Percentiles rank a stretch among this genome's conserved stretches.
These are phyloP conservation scores for Lavandula angustifolia DNA, from an alignment of 257 asterid genomes.

Conservation along the genomic window DNA sequence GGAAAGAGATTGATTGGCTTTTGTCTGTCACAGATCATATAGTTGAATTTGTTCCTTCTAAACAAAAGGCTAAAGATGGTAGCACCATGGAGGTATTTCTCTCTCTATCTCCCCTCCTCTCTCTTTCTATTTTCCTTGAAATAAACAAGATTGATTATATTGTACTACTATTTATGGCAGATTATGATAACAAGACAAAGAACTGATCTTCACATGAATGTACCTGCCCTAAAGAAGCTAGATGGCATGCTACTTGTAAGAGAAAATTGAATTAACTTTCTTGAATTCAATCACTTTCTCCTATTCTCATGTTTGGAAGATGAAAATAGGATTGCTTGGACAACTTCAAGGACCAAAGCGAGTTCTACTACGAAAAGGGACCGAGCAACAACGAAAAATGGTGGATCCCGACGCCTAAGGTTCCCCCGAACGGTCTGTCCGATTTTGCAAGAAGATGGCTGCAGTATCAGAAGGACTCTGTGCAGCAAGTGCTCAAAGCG, in stretches of 20 bases:
- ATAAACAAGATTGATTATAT: background rate
- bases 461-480: conserved; percentile 78
- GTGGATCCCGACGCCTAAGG: conserved; percentile 95
- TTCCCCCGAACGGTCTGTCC: conserved; percentile 69
- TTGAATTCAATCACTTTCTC: background rate
- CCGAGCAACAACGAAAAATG: conserved; percentile 55
- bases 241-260: conserved; percentile 88
- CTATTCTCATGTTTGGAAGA: background rate
- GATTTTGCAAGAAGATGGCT: conserved; percentile 71
- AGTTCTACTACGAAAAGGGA: conserved; percentile 59
- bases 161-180: conserved; percentile 38
- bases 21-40: conserved; percentile 88
- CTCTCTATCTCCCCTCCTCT: conserved; percentile 31
- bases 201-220: conserved; percentile 74
- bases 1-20: conserved; percentile 90
- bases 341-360: conserved; percentile 68
- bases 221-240: conserved; percentile 80
- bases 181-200: conserved; percentile 76
- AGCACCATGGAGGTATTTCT: conserved; percentile 61
- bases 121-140: conserved; percentile 12
- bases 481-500: conserved; percentile 84
- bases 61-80: conserved; percentile 75
- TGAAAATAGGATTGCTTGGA: conserved; percentile 79
- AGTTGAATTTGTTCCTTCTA: conserved; percentile 87
- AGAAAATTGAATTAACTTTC: background rate